Evolutionary conservation across 2,329 filamentous ascomycete species (phyloP).

Genomic region (Cytospora mali): DNA sequence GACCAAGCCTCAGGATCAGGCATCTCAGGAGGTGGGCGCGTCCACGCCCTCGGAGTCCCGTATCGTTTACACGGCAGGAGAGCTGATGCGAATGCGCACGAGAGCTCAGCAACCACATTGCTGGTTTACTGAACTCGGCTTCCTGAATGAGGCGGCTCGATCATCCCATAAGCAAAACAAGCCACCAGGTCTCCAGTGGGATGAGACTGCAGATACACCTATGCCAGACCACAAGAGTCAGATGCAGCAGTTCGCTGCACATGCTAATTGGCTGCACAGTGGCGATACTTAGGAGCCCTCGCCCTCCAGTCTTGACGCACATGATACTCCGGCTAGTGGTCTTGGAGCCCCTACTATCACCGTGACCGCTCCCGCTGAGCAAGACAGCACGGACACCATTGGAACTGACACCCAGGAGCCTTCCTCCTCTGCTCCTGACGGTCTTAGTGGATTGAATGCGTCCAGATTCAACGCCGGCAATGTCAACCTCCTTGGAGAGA

Average conservation of each 20-base stretch:
- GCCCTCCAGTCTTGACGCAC: constrained; percentile 42
- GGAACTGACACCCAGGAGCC: not conserved
- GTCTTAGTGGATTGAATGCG: constrained; percentile 7
- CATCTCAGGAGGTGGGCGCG: not conserved
- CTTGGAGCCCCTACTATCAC: not conserved
- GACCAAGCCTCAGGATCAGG: not conserved
- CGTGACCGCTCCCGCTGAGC: not conserved
- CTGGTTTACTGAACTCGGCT: constrained; percentile 10
- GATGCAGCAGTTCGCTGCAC: not conserved
- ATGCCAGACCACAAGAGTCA: not conserved
- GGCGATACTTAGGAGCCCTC: constrained; percentile 52
- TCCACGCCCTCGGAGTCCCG: not conserved
- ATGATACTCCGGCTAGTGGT: not conserved
- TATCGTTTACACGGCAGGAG: not conserved
- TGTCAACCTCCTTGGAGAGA: not conserved
- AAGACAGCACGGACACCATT: not conserved
- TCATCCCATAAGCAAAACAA: not conserved
- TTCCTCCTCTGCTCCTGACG: not conserved
- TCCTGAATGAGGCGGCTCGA: not conserved
- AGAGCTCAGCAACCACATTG: not conserved
- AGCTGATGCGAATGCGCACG: constrained; percentile 7
- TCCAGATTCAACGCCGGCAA: constrained; percentile 1
- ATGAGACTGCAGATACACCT: not conserved
- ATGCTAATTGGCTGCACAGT: not conserved
- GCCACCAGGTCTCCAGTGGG: not conserved